A percentile compares a stretch with the other conserved stretches of the same genome.
Conservation (phyloP, 1,139 yeast genomes). For the Kodamaea anthophila region DNA sequence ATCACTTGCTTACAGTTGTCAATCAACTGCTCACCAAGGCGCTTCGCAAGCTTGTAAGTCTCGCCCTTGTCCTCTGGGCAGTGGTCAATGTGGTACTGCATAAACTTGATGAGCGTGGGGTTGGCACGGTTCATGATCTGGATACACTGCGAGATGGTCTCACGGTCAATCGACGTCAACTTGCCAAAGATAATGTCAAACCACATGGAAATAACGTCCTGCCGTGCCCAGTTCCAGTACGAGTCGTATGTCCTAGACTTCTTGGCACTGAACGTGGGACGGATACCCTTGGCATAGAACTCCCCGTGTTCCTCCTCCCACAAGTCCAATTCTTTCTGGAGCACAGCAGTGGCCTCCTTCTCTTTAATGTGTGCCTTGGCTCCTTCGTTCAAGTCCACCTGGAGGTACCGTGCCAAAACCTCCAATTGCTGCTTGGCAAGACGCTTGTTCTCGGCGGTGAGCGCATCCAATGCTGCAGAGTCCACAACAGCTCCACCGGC, state of each 20-base stretch:
- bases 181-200: slow-evolving; percentile 94
- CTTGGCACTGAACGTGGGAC: slow-evolving; percentile 83
- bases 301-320: slow-evolving; percentile 96
- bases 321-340: slow-evolving; percentile 86
- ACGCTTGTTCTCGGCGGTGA: slow-evolving; percentile 82
- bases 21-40: slow-evolving; percentile 85
- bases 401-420: slow-evolving; percentile 89
- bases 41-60: slow-evolving; percentile 80
- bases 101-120: slow-evolving; percentile 87
- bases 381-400: slow-evolving; percentile 85
- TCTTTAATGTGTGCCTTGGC: slow-evolving; percentile 82
- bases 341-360: slow-evolving; percentile 75
- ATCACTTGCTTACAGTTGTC: slow-evolving; percentile 92
- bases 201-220: slow-evolving; percentile 89
- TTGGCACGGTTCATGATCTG: slow-evolving; percentile 97
- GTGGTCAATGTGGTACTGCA: slow-evolving; percentile 95
- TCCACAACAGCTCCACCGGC: slow-evolving; percentile 88
- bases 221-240: slow-evolving; percentile 99
- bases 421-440: slow-evolving; percentile 95
- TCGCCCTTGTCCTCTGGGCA: slow-evolving; percentile 88
- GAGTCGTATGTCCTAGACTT: slow-evolving; percentile 96
- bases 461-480: slow-evolving; percentile 92
- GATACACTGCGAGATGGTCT: slow-evolving; percentile 92
- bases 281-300: slow-evolving; percentile 84
- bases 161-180: slow-evolving; percentile 84